Conservation (phyloP, 768 basidiomycete species). For the Leccinum arenicola region DNA sequence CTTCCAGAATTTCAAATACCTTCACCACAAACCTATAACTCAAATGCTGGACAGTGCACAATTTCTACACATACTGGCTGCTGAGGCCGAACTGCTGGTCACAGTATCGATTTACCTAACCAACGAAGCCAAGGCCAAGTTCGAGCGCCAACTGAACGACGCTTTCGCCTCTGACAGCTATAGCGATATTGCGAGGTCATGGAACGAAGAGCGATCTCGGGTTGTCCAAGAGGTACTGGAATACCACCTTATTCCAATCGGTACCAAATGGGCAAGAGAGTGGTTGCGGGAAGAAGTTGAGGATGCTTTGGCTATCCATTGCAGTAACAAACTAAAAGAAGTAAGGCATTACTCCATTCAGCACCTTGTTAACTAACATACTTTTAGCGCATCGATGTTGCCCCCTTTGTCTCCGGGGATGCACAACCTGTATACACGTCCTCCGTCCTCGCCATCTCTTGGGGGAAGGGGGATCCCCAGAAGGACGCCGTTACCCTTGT, state of each 20-base stretch:
- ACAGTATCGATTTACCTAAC: slow-evolving; percentile 70
- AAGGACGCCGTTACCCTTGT: slow-evolving; percentile 86
- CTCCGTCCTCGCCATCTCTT: slow-evolving; percentile 85
- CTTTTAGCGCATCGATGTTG: slow-evolving; percentile 75
- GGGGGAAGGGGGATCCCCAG: slow-evolving; percentile 93
- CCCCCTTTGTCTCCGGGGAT: slow-evolving; percentile 61
- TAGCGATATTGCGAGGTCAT: slow-evolving; percentile 80
- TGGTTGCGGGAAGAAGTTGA: slow-evolving; percentile 89
- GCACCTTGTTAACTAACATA: slow-evolving; percentile 11
- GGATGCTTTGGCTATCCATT: slow-evolving; percentile 69
- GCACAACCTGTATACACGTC: slow-evolving; percentile 71
- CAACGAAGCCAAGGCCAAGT: slow-evolving; percentile 54
- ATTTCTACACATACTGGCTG: slow-evolving; percentile 87
- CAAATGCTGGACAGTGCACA: slow-evolving; percentile 72
- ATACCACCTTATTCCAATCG: slow-evolving; percentile 79
- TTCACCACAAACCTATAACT: slow-evolving; percentile 69
- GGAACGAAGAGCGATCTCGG: slow-evolving; percentile 84
- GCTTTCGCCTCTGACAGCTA: slow-evolving; percentile 84
- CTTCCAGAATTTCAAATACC: slow-evolving; percentile 89
- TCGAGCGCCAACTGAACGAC: slow-evolving; percentile 73
- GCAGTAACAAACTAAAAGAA: slow-evolving; percentile 64
- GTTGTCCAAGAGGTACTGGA: slow-evolving; percentile 79
- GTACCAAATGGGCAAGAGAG: slow-evolving; percentile 85
- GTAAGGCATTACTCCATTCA: slow-evolving; percentile 43
- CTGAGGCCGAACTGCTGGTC: slow-evolving; percentile 87